Evolutionary conservation across 176 grass and related monocot species (phyloP).

Genomic region (sorghum (Sorghum bicolor)): Sorghum_bicolor_NCBIv3 NC_012873.2:7013001-7013500

Average conservation of each 20-base stretch:
- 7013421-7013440: background rate
- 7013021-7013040: background rate
- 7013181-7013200: background rate
- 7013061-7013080: background rate
- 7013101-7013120: background rate
- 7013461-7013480: background rate
- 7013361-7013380: background rate
- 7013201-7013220: background rate
- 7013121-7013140: background rate
- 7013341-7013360: background rate
- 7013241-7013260: background rate
- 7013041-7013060: slow-evolving; percentile 14
- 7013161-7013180: background rate
- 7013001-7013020: background rate
- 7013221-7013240: background rate
- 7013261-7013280: background rate
- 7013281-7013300: background rate
- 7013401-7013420: background rate
- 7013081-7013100: slow-evolving; percentile 7
- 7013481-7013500: slow-evolving; percentile 21
- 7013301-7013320: background rate
- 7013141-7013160: background rate
- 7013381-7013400: slow-evolving; percentile 16
- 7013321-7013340: background rate
- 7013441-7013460: background rate